A percentile compares a stretch with the other conserved stretches of the same genome.
Conservation (phyloP, 108 stramenopile genomes). For the Nitzschia palea region DNA sequence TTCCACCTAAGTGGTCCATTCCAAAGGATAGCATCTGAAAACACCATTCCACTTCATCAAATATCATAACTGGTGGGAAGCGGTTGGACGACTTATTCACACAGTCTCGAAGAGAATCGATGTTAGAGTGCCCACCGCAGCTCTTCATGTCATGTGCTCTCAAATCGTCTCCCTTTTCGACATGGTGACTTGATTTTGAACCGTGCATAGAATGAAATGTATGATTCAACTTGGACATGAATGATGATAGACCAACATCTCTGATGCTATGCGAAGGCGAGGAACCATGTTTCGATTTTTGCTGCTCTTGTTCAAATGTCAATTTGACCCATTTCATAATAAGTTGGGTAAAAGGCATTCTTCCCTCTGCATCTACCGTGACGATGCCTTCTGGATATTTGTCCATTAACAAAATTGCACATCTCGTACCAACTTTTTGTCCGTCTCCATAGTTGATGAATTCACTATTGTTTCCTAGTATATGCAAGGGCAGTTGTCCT, state of each 20-base stretch:
- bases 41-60: conserved; percentile 30
- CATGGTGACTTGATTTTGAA: background rate
- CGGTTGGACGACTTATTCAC: conserved; percentile 1
- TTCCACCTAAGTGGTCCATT: conserved; percentile 22
- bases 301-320: conserved; percentile 10
- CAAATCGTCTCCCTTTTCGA: background rate
- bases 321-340: conserved; percentile 21
- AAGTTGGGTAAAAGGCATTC: conserved; percentile 19
- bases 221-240: background rate
- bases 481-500: conserved; percentile 3
- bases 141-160: no score
- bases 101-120: background rate
- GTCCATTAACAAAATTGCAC: conserved; percentile 13
- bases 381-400: conserved; percentile 21
- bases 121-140: background rate
- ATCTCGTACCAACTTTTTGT: conserved; percentile 4
- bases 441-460: conserved; percentile 1
- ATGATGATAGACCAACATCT: background rate
- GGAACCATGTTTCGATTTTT: background rate
- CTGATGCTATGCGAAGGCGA: background rate
- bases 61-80: conserved; percentile 16
- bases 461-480: background rate
- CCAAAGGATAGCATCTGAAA: conserved; percentile 23
- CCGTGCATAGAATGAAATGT: background rate
- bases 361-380: background rate